Base-by-base conservation (phyloP, 2,329 filamentous ascomycete species). In the Arthrobotrys iridis region DNA sequence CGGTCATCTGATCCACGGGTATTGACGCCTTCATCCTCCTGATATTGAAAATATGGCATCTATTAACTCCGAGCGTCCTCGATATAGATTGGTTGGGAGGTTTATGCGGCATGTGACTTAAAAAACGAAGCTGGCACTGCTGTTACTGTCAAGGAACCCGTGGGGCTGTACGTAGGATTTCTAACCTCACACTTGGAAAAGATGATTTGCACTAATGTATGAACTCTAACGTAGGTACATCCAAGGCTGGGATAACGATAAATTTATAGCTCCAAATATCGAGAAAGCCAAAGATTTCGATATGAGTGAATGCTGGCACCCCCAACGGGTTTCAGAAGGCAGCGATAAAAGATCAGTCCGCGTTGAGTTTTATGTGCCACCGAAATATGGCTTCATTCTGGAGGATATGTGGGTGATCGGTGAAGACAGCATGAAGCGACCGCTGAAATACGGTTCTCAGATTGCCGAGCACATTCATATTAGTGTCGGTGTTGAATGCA, bases 1-100 rank as follows among this genome's bases (percentile, higher is more conserved):
- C 6, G 62, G 8, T 4, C n/a, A n/a, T 66, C 62, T 26, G 62
- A 66, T 35, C 62, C 62, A 20, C 20, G 43, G 7, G 60, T 65
- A 55, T n/a, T n/a, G n/a, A n/a, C n/a, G n/a, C n/a, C n/a, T n/a
- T n/a, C n/a, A n/a, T n/a, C n/a, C n/a, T n/a, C n/a, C n/a, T n/a
- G n/a, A n/a, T n/a, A n/a, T n/a, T n/a, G n/a, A n/a, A n/a, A n/a
- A n/a, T n/a, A n/a, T n/a, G n/a, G n/a, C 11, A 11, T 13, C 30
- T 26, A 13, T 5, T 35, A 24, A 22, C 24, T 10, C 24, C n/a
- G 18, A 11, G 20, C 18, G 18, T 4, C 26, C 15, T n/a, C 22
- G 30, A 37, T 30, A 24, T 30, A 66, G 62, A 66, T 66, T 18
- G 62, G 62, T 11, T 24, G 10, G n/a, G 7, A 24, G 1, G 48